Evolutionary conservation across 129 eudicot species (phyloP).

Genomic region (Escallonia herrerae): DNA sequence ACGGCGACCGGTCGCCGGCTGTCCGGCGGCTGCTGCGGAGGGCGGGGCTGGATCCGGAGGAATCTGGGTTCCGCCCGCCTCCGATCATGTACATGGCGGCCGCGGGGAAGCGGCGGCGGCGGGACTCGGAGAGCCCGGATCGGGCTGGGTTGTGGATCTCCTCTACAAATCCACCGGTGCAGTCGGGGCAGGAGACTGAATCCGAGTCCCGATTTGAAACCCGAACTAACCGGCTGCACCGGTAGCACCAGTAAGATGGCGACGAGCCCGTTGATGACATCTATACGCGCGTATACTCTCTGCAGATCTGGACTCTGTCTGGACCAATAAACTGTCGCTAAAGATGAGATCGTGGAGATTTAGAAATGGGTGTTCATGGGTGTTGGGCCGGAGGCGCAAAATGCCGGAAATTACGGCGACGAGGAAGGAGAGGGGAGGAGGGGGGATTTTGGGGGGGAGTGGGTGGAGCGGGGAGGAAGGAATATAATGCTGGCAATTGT

Average conservation of each 20-base stretch:
- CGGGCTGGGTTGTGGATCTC: slow-evolving; percentile 38
- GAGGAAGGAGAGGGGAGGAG: neutral
- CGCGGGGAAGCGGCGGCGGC: slow-evolving; percentile 56
- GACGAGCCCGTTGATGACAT: slow-evolving; percentile 54
- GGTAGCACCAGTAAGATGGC: slow-evolving; percentile 69
- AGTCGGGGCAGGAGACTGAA: slow-evolving; percentile 64
- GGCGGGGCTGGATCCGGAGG: slow-evolving; percentile 37
- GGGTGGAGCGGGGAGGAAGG: neutral
- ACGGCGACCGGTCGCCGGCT: slow-evolving; percentile 58
- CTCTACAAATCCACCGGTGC: slow-evolving; percentile 68
- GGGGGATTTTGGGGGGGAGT: neutral
- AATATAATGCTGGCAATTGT: slow-evolving; percentile 4
- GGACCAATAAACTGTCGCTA: too few species aligned
- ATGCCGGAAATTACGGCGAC: neutral
- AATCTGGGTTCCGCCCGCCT: slow-evolving; percentile 26
- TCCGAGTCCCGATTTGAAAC: slow-evolving; percentile 26
- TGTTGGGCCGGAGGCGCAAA: neutral
- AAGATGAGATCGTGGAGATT: neutral
- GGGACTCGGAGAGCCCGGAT: slow-evolving; percentile 35
- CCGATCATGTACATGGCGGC: slow-evolving; percentile 73
- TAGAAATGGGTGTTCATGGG: neutral
- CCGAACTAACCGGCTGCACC: slow-evolving; percentile 59
- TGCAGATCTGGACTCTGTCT: too few species aligned
- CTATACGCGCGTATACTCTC: neutral
- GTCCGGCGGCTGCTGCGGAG: slow-evolving; percentile 38